Evolutionary conservation across 345 rosid species (phyloP).

Genomic region (Xanthoceras sorbifolium): DNA sequence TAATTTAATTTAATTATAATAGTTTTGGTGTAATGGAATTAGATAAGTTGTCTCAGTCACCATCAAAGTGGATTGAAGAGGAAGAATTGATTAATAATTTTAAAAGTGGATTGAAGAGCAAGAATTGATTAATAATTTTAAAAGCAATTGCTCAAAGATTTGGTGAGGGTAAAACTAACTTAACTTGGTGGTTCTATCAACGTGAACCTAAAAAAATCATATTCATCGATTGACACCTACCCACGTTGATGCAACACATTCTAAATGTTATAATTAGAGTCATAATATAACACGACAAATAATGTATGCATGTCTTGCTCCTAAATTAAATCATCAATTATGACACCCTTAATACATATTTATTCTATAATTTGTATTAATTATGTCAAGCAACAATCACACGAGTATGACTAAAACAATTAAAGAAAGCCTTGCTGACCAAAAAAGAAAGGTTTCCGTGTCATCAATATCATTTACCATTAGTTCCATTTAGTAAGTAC

Average conservation of each 20-base stretch:
- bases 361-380: background rate
- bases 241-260: background rate
- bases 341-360: background rate
- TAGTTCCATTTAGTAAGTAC: background rate
- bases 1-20: too few species aligned
- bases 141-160: slow-evolving; percentile 13
- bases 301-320: background rate
- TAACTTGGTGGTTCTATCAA: background rate
- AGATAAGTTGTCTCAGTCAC: slow-evolving; percentile 33
- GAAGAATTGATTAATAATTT: slow-evolving; percentile 21
- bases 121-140: slow-evolving; percentile 21
- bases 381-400: background rate
- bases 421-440: background rate
- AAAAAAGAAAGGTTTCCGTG: background rate
- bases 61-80: slow-evolving; percentile 20
- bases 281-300: background rate
- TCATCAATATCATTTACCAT: too few species aligned
- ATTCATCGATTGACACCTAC: background rate
- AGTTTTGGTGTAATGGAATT: background rate
- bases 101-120: slow-evolving; percentile 21
- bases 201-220: background rate
- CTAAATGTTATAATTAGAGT: background rate
- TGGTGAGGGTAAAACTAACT: background rate
- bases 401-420: background rate
- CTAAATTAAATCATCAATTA: background rate